Percentiles rank a stretch among this genome's conserved stretches.
phyloP scores from a whole-genome alignment of 1,139 yeast species.

The Nakaseomyces nivariensis region DNA sequence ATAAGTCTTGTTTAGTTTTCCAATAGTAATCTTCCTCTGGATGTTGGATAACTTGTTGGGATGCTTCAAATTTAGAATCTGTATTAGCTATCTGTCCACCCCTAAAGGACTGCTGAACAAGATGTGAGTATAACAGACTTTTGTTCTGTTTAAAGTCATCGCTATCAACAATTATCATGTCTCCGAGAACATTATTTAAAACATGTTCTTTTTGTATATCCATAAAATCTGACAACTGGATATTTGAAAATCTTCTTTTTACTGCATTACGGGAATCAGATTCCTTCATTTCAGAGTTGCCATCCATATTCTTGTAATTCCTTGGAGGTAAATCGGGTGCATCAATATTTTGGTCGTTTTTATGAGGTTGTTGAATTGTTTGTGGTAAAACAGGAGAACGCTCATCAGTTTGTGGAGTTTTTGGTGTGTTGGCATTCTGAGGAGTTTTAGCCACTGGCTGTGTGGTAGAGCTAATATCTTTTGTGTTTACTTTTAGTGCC shows the following conservation, averaged over 20 bases:
- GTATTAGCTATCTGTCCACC: not conserved
- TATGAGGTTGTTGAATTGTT: not conserved
- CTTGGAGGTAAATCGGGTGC: not conserved
- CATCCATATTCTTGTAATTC: not conserved
- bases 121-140: not conserved
- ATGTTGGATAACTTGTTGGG: not conserved
- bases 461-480: not conserved
- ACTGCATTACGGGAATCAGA: not conserved
- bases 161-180: not conserved
- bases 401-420: not conserved
- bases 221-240: conserved; percentile 1
- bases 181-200: not conserved
- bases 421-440: not conserved
- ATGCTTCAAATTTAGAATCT: not conserved
- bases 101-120: conserved; percentile 1
- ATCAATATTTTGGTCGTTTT: not conserved
- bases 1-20: not conserved
- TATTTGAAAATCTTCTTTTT: conserved; percentile 1
- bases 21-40: conserved; percentile 1
- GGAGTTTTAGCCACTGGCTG: not conserved
- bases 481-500: not conserved
- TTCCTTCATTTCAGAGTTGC: not conserved
- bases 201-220: conserved; percentile 2
- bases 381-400: not conserved
- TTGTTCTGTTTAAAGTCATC: not conserved